A percentile compares a stretch with the other conserved stretches of the same genome.
Conservation (phyloP, 169 alveolate genomes). For the Cryptosporidium sp. region DNA sequence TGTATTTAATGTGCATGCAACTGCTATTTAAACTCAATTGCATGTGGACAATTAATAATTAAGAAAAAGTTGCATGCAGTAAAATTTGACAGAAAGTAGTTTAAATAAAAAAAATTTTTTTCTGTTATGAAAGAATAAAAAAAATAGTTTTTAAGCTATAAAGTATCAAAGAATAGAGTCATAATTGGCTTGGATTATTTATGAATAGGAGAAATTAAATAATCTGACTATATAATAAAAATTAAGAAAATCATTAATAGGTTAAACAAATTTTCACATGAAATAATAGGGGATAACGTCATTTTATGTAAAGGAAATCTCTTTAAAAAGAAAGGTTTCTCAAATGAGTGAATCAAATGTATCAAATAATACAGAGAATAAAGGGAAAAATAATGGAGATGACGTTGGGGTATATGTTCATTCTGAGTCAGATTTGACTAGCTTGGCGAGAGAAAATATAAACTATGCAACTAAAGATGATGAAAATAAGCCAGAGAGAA, state of each 20-base stretch:
- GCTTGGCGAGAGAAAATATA: slow-evolving; percentile 19
- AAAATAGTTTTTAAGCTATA: slow-evolving; percentile 6
- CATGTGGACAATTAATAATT: background rate
- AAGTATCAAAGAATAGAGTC: background rate
- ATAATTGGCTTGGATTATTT: background rate
- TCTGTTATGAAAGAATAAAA: slow-evolving; percentile 10
- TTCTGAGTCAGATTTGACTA: slow-evolving; percentile 51
- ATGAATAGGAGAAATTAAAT: background rate
- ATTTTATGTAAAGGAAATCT: background rate
- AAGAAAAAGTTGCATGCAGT: slow-evolving; percentile 5
- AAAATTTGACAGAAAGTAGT: background rate
- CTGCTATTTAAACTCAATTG: background rate
- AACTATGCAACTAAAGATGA: slow-evolving; percentile 1
- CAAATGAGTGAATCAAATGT: slow-evolving; percentile 66
- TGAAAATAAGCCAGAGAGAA: background rate
- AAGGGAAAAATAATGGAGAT: background rate
- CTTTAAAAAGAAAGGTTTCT: background rate
- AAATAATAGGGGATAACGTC: background rate
- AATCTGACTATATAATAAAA: background rate
- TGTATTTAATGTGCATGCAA: background rate
- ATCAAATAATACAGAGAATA: slow-evolving; percentile 7
- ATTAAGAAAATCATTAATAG: background rate
- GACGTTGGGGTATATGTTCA: slow-evolving; percentile 30
- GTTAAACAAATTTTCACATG: slow-evolving; percentile 19
- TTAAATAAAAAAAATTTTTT: background rate